These are phyloP conservation scores for Cucumis cinereus DNA, from an alignment of 306 rosid genomes.

Conservation along the genomic window DNA sequence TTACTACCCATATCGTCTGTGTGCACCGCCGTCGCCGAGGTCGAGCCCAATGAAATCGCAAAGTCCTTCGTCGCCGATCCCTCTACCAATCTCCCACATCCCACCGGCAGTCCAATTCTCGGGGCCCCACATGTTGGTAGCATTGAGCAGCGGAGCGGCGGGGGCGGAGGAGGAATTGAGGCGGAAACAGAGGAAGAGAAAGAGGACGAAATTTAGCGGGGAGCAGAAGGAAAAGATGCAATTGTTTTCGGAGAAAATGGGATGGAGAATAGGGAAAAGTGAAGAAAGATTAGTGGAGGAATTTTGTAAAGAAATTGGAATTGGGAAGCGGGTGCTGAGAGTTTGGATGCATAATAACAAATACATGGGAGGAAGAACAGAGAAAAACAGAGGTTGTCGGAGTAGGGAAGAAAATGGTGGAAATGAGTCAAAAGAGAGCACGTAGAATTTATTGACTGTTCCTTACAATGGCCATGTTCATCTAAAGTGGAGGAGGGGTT, in stretches of 20 bases:
- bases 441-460: background rate
- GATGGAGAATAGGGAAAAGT: constrained; percentile 65
- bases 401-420: background rate
- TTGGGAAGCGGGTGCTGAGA: constrained; percentile 55
- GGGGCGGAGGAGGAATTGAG: constrained; percentile 14
- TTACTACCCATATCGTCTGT: constrained; percentile 18
- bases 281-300: constrained; percentile 44
- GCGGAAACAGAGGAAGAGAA: constrained; percentile 32
- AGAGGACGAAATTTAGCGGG: constrained; percentile 66
- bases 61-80: constrained; percentile 46
- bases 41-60: constrained; percentile 20
- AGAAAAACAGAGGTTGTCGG: background rate
- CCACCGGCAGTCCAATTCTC: constrained; percentile 47
- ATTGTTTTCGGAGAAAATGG: constrained; percentile 50
- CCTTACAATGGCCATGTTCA: background rate
- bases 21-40: constrained; percentile 17
- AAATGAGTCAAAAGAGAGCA: background rate
- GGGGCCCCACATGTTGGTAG: constrained; percentile 51
- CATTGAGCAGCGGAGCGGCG: constrained; percentile 27
- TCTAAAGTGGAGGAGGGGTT: background rate
- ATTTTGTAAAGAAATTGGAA: constrained; percentile 61
- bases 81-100: constrained; percentile 8
- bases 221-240: constrained; percentile 84
- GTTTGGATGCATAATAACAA: constrained; percentile 98
- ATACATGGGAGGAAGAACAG: constrained; percentile 32